Evolutionary conservation across 495 filamentous ascomycete species (phyloP).

Genomic region (Xylaria grammica): DNA sequence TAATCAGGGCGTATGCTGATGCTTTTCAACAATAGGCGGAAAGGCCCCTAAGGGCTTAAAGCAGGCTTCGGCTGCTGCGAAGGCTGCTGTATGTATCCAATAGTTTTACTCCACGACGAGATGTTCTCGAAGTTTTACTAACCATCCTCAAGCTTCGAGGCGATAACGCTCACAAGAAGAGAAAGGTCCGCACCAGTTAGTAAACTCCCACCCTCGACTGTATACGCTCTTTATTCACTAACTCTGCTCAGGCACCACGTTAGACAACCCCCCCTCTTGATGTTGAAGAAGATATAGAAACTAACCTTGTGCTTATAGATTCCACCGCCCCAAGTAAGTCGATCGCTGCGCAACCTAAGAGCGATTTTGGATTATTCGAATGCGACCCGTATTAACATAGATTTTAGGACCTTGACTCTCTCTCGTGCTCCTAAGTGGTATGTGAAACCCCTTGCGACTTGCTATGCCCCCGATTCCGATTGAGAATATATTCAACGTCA

Average conservation of each 20-base stretch:
- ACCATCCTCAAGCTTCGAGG: constrained; percentile 15
- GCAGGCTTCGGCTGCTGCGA: constrained; percentile 89
- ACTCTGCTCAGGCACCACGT: no score
- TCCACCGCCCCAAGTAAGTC: constrained; percentile 69
- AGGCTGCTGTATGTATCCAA: constrained; percentile 78
- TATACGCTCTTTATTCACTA: no score
- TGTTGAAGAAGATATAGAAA: not conserved
- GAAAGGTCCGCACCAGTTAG: constrained; percentile 90
- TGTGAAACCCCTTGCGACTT: constrained; percentile 40
- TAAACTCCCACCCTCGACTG: no score
- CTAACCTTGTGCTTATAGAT: constrained; percentile 42
- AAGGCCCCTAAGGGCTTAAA: constrained; percentile 67
- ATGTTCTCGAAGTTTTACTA: not conserved
- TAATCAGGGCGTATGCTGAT: constrained; percentile 57
- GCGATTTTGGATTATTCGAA: not conserved
- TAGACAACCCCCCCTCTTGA: not conserved
- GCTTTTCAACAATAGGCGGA: constrained; percentile 57
- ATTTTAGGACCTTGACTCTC: constrained; percentile 46
- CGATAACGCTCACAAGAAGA: constrained; percentile 78
- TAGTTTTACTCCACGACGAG: not conserved
- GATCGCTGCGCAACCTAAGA: constrained; percentile 73
- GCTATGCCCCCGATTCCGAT: no score
- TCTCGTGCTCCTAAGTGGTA: constrained; percentile 83
- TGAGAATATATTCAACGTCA: no score
- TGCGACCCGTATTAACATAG: constrained; percentile 3